phyloP scores from a whole-genome alignment of 352 stramenopile genomes.

The Globisporangium uncinulatum region DNA sequence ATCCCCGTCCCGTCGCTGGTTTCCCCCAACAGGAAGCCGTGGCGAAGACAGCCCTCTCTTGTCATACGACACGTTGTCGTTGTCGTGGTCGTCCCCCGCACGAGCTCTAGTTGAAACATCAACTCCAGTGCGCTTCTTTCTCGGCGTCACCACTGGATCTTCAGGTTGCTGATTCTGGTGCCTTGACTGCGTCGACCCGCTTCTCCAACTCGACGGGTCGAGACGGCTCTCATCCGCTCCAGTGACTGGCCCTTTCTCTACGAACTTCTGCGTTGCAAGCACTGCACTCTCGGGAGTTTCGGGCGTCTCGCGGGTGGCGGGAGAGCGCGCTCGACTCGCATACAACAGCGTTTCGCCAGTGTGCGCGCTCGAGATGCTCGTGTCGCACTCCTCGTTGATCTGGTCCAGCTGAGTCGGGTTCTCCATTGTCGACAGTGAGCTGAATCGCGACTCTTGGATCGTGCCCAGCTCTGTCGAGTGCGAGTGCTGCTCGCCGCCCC shows the following conservation, averaged over 20 bases:
- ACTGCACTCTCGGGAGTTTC: neutral
- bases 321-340: constrained; percentile 2
- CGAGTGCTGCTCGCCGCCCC: too few species aligned
- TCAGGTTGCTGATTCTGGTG: neutral
- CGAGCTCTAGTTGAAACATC: neutral
- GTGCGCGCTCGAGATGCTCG: constrained; percentile 13
- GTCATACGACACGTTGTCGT: neutral
- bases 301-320: neutral
- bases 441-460: constrained; percentile 10
- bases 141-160: neutral
- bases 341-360: constrained; percentile 10
- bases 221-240: neutral
- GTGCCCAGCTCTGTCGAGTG: constrained; percentile 4
- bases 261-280: neutral
- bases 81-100: neutral
- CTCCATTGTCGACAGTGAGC: constrained; percentile 7
- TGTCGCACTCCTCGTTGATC: constrained; percentile 12
- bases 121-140: neutral
- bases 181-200: neutral
- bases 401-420: constrained; percentile 8
- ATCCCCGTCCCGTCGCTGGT: neutral
- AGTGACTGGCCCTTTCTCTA: neutral
- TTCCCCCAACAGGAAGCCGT: neutral
- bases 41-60: neutral
- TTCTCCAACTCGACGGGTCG: neutral